Base-by-base conservation (phyloP, 2,329 filamentous ascomycete species). In the Botryosphaeria dothidea region DNA sequence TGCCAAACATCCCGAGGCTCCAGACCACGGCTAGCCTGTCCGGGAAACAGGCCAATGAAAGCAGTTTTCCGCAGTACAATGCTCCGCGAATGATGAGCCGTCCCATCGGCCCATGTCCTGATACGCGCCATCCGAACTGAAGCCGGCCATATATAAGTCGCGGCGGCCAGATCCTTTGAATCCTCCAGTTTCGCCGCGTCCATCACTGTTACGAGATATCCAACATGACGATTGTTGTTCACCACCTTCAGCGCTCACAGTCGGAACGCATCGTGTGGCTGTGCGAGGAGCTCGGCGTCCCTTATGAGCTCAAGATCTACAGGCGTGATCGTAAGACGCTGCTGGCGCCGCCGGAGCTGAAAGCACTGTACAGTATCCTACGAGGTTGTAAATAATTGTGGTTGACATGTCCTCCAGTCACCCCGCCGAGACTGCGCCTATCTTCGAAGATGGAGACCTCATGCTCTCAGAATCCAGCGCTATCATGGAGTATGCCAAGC, bases 181-280 rank as follows among this genome's bases (percentile, higher is more conserved):
- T 34, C 0, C 3, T 9, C 27, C n/a, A 29, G 19, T 19, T 31
- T 13, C n/a, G 8, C 6, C 49, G 11, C 27, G 1, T 15, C 17
- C 9, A 21, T 52, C 49, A 11, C 19, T 4, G 7, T 34, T 1
- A 3, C 9, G 4, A 13, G 27, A 36, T 27, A 52, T 11, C 8
- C 56, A 46, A 34, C 19, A 64, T 64, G 62, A 23, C 62, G 23
- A 69, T 78, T 54, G 72, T 72, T 45, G 68, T 78, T 60, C 75
- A 78, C 70, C 76, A 78, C 58, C 73, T 78, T 5, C 76, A 76
- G 67, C 62, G 73, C 72, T 87, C 85, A 11, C 86, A 90, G 72
- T 88, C 86, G 38, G 87, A 90, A 72, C 86, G 88, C 45, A 81
- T 90, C 60, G 77, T 84, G 70, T 90, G 85, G 83, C 83, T 90